A percentile compares a stretch with the other conserved stretches of the same genome.
Conservation (phyloP, 2,329 filamentous ascomycete species). For the Aureobasidium sp. region DNA sequence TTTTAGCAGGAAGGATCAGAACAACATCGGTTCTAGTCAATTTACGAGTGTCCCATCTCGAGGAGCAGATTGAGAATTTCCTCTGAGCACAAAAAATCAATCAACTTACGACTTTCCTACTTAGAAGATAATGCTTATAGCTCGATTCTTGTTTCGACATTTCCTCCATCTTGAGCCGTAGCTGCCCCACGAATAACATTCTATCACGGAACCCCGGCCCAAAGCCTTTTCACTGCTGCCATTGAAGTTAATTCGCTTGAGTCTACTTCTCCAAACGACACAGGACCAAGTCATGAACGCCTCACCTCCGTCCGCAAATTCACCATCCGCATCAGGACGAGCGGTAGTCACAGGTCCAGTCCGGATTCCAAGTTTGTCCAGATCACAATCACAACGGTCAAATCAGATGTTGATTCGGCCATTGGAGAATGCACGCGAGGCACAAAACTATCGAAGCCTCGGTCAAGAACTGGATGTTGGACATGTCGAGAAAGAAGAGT, state of each 20-base stretch:
- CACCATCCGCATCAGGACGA: neutral
- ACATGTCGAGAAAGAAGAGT: conserved; percentile 34
- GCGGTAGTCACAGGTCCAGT: neutral
- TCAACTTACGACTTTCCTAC: too few species aligned
- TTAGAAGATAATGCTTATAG: too few species aligned
- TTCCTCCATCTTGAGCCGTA: too few species aligned
- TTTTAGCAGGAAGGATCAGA: too few species aligned
- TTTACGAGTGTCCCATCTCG: too few species aligned
- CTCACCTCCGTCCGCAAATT: neutral
- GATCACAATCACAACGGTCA: conserved; percentile 14
- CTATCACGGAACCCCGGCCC: neutral
- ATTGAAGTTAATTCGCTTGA: neutral
- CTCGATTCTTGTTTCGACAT: too few species aligned
- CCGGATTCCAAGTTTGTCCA: conserved; percentile 1
- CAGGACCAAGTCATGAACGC: neutral
- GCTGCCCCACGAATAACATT: neutral
- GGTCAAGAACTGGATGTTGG: conserved; percentile 18
- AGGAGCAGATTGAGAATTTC: too few species aligned
- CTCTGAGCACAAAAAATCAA: too few species aligned
- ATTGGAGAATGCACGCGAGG: conserved; percentile 11
- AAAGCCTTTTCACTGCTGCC: neutral
- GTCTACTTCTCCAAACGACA: neutral
- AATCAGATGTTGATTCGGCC: conserved; percentile 17
- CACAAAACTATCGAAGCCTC: conserved; percentile 12
- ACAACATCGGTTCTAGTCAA: neutral